Evolutionary conservation across 2,329 filamentous ascomycete species (phyloP).

Genomic region (Fusarium annulatum): DNA sequence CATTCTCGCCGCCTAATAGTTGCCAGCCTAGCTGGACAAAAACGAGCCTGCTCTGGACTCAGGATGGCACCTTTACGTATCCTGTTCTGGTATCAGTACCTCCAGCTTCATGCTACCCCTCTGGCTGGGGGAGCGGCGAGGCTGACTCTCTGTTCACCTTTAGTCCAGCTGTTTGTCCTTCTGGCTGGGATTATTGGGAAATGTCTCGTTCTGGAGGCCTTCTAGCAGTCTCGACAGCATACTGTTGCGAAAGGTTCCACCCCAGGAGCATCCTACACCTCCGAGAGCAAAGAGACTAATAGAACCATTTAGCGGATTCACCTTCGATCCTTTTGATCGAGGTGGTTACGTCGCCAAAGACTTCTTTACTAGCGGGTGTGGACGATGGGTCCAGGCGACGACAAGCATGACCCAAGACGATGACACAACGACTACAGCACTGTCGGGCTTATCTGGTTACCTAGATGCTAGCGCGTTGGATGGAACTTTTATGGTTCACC

Average conservation of each 20-base stretch:
- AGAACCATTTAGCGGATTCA: background rate
- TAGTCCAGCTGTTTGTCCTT: background rate
- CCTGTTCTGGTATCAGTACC: background rate
- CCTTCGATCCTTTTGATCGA: background rate
- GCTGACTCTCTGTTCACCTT: background rate
- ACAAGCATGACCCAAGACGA: background rate
- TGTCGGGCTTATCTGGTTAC: background rate
- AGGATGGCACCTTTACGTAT: background rate
- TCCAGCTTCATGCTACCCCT: background rate
- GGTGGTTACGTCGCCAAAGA: background rate
- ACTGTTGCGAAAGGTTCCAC: background rate
- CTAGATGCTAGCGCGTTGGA: background rate
- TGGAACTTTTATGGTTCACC: background rate
- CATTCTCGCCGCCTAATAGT: fast-evolving
- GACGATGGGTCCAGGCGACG: background rate
- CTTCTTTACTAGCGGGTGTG: background rate
- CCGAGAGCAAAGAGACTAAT: background rate
- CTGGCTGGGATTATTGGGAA: background rate
- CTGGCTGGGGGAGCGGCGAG: background rate
- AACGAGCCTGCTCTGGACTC: background rate
- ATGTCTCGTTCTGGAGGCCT: background rate
- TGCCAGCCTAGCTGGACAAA: fast-evolving
- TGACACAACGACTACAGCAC: background rate
- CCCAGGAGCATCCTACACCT: background rate
- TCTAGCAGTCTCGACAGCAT: background rate